Evolutionary conservation across 768 basidiomycete genomes (phyloP).

Genomic region (Sarcomyxa edulis): DNA sequence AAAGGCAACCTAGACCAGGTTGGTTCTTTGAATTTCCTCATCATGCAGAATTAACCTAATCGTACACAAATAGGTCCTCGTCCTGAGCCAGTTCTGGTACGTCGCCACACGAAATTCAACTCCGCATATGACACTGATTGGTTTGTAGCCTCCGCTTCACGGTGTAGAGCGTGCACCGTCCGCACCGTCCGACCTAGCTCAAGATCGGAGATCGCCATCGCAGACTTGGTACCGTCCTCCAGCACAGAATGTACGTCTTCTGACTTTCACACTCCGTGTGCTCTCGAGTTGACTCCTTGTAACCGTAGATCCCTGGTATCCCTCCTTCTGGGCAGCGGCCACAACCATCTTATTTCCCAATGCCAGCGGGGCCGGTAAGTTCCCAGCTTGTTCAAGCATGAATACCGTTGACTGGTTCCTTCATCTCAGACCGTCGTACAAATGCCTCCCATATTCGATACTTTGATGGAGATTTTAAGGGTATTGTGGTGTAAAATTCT

Average conservation of each 20-base stretch:
- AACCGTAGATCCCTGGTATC: neutral
- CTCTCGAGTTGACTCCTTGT: neutral
- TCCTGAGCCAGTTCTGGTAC: conserved; percentile 21
- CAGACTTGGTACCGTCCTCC: conserved; percentile 28
- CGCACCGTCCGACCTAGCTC: conserved; percentile 21
- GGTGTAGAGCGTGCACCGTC: conserved; percentile 17
- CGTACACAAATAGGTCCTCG: conserved; percentile 9
- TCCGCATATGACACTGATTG: neutral
- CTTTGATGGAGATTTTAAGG: conserved; percentile 62
- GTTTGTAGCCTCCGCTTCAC: conserved; percentile 4
- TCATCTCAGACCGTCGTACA: conserved; percentile 50
- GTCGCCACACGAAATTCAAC: no score
- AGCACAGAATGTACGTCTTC: conserved; percentile 1
- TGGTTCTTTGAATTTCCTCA: neutral
- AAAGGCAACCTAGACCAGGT: conserved; percentile 2
- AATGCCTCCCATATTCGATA: conserved; percentile 59
- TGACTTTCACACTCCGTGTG: neutral
- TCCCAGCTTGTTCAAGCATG: neutral
- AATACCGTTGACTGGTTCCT: conserved; percentile 1
- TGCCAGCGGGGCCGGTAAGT: conserved; percentile 54
- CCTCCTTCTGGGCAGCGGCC: conserved; percentile 14
- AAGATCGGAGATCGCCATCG: conserved; percentile 1
- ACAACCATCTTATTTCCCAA: conserved; percentile 32
- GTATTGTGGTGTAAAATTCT: conserved; percentile 29
- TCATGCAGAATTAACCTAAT: neutral